phyloP scores from a whole-genome alignment of 345 rosid genomes.

The Arabidopsis thaliana region TAIR10.1 NC_003075.7:13550001-13550500 shows the following conservation, averaged over 20 bases:
- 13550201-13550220: not conserved
- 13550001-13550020: slow-evolving; percentile 60
- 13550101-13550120: slow-evolving; percentile 83
- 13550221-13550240: slow-evolving; percentile 1
- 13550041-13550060: slow-evolving; percentile 63
- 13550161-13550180: slow-evolving; percentile 78
- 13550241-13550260: not conserved
- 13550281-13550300: slow-evolving; percentile 67
- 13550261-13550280: slow-evolving; percentile 65
- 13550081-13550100: slow-evolving; percentile 84
- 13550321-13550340: slow-evolving; percentile 82
- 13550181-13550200: slow-evolving; percentile 51
- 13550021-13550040: slow-evolving; percentile 77
- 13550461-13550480: slow-evolving; percentile 3
- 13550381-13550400: slow-evolving; percentile 50
- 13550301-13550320: slow-evolving; percentile 62
- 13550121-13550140: slow-evolving; percentile 62
- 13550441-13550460: not conserved
- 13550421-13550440: slow-evolving; percentile 8
- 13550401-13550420: slow-evolving; percentile 17
- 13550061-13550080: slow-evolving; percentile 69
- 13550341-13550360: slow-evolving; percentile 82
- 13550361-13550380: slow-evolving; percentile 64
- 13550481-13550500: not conserved
- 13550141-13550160: slow-evolving; percentile 76